Conservation (phyloP, 768 basidiomycete species). For the Pleurotus sapidus region DNA sequence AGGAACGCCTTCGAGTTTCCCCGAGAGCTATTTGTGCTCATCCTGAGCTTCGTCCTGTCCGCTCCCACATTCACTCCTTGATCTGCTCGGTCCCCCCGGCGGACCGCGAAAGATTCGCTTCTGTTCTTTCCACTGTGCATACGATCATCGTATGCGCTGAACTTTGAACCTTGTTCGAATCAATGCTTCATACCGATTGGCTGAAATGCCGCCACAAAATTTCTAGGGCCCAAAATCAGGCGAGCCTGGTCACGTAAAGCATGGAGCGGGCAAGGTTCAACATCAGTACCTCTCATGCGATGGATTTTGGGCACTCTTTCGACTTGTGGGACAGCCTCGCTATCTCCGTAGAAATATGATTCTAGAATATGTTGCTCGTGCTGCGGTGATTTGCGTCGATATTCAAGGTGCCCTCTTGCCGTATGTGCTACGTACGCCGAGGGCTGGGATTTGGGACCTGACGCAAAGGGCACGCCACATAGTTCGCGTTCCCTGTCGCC, state of each 20-base stretch:
- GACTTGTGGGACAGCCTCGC: not conserved
- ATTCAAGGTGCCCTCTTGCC: not conserved
- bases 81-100: conserved; percentile 3
- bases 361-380: not conserved
- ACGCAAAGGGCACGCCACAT: no score
- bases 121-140: conserved; percentile 4
- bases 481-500: not conserved
- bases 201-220: no score
- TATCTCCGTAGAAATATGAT: not conserved
- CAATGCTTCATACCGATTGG: no score
- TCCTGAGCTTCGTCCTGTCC: not conserved
- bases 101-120: not conserved
- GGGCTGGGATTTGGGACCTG: not conserved
- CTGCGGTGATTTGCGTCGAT: conserved; percentile 2
- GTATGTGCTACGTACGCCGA: not conserved
- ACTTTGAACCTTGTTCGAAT: not conserved
- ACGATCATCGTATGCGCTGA: conserved; percentile 8
- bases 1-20: conserved; percentile 4
- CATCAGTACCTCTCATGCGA: not conserved
- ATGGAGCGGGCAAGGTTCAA: no score
- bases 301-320: not conserved
- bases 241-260: no score
- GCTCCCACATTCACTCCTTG: conserved; percentile 6
- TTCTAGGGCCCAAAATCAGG: no score
- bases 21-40: conserved; percentile 6